phyloP scores from a whole-genome alignment of 306 rosid genomes.

The Quercus dentata region DNA sequence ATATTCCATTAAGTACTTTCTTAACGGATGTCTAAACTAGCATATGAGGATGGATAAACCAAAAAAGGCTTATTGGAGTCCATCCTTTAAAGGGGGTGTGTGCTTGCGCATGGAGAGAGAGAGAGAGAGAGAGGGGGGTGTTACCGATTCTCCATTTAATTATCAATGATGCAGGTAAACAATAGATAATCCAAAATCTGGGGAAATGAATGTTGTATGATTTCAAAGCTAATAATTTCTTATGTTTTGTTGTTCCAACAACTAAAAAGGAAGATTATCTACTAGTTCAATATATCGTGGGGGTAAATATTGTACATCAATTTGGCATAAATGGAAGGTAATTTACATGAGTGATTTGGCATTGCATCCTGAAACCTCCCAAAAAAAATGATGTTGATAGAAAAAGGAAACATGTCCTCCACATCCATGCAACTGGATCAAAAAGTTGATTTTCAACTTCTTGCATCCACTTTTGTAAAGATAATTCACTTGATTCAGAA shows the following conservation, averaged over 20 bases:
- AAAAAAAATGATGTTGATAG: slow-evolving; percentile 16
- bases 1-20: no score
- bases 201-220: background rate
- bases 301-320: slow-evolving; percentile 35
- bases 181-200: slow-evolving; percentile 1
- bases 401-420: slow-evolving; percentile 23
- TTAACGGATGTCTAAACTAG: no score
- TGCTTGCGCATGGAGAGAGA: no score
- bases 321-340: slow-evolving; percentile 29
- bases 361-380: slow-evolving; percentile 29
- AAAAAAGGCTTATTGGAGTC: no score
- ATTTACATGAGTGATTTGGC: slow-evolving; percentile 38
- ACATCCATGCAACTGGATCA: slow-evolving; percentile 32
- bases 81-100: no score
- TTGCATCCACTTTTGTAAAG: slow-evolving; percentile 10
- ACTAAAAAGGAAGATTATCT: slow-evolving; percentile 2
- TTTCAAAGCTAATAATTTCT: slow-evolving; percentile 8
- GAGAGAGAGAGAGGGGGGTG: no score
- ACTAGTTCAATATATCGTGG: slow-evolving; percentile 38
- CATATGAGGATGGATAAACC: no score
- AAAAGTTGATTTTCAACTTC: slow-evolving; percentile 22
- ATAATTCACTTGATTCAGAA: slow-evolving; percentile 10
- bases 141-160: background rate
- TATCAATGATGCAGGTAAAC: background rate
- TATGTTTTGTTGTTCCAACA: background rate